Evolutionary conservation across 2,329 filamentous ascomycete species (phyloP), one percentile per base, ranked within the genome.

Genomic region (Ceratocystis destructans): DNA sequence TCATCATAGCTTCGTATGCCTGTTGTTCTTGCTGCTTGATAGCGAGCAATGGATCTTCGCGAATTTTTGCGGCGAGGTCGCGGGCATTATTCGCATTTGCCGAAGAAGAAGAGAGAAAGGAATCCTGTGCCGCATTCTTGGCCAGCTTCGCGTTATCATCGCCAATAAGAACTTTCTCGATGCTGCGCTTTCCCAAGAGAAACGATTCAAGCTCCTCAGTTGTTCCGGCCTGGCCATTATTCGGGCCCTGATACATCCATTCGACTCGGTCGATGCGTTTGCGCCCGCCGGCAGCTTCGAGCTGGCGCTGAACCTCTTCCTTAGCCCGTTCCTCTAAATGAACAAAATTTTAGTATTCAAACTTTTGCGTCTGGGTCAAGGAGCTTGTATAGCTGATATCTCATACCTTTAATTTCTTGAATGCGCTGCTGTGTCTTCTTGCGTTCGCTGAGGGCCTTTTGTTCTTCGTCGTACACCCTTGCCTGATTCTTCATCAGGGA

Each of bases 211-310:
- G 91, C 76, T 97, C 94, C 75, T 96, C 93, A 3, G 83, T 84
- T 48, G 84, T 89, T 37, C 87, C 88, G n/a, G 80, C 79, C 72
- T 89, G 87, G 45, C 90, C 89, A 72, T 83, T 80, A 62, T 87
- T 88, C 6, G 94, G 91, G 1, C 93, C 93, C 71, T 88, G 85
- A 76, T 99, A 99, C 90, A 99, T 96, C 90, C 94, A 99, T 72
- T 97, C 94, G 31, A 99, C 93, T 45, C 91, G 86, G 71, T 93
- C 87, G 37, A 88, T 78, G 64, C 87, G 83, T 73, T 90, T 92
- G 71, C 83, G 85, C 66, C 92, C 91, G 46, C 94, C 94, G 0
- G 91, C 88, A 1, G 88, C 87, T 76, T 96, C 94, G 66, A 96
- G 90, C 70, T 97, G 83, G 64, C 86, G 84, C 75, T 96, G 89